Evolutionary conservation across 2,329 filamentous ascomycete genomes (phyloP).

Genomic region (Ciborinia camelliae): DNA sequence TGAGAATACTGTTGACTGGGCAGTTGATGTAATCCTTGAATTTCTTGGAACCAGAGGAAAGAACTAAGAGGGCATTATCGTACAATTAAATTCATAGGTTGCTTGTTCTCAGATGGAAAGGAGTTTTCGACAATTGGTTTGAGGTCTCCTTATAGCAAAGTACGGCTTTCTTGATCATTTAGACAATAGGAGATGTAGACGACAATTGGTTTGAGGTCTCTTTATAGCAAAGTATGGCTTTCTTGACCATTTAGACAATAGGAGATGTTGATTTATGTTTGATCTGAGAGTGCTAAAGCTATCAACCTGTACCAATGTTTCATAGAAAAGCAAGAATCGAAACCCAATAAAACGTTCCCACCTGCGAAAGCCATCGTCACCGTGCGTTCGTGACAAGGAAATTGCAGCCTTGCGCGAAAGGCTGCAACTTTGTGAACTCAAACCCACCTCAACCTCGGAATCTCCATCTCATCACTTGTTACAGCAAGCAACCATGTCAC

Average conservation of each 20-base stretch:
- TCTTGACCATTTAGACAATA: background rate
- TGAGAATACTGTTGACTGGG: constrained; percentile 25
- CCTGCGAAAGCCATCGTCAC: background rate
- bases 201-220: background rate
- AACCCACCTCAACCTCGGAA: constrained; percentile 2
- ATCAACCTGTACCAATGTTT: background rate
- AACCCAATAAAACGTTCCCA: background rate
- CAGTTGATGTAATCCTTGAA: constrained; percentile 20
- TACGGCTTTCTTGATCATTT: background rate
- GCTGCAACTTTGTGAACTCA: constrained; percentile 14
- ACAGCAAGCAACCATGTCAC: constrained; percentile 46
- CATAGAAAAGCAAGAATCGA: background rate
- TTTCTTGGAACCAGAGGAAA: background rate
- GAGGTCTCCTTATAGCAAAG: background rate
- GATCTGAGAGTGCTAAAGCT: background rate
- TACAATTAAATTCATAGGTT: background rate
- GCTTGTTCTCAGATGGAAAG: background rate
- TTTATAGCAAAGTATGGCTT: background rate
- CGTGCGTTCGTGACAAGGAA: background rate
- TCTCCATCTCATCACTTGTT: background rate
- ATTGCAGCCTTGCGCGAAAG: constrained; percentile 32
- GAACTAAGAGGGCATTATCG: background rate
- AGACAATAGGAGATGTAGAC: background rate
- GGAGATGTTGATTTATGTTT: background rate
- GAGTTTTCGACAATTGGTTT: background rate